Evolutionary conservation across 2,329 filamentous ascomycete genomes (phyloP).

Genomic region (Paecilomyces formosus): DNA sequence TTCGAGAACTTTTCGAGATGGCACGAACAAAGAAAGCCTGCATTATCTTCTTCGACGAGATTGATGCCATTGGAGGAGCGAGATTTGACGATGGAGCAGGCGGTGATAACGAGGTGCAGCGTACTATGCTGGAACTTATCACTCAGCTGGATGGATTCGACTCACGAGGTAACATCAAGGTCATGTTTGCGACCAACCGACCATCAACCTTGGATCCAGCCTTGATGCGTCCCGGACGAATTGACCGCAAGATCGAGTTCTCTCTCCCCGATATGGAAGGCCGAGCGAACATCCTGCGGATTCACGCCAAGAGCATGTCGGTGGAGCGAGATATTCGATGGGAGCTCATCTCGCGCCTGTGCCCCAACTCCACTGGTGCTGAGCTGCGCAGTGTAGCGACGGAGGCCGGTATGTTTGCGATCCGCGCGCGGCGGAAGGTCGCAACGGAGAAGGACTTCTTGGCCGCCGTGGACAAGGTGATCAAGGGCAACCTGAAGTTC

Average conservation of each 20-base stretch:
- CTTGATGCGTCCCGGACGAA: slow-evolving; percentile 92
- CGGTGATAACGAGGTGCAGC: slow-evolving; percentile 94
- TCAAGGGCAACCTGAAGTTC: slow-evolving; percentile 98
- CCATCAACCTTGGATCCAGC: slow-evolving; percentile 95
- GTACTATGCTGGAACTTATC: slow-evolving; percentile 96
- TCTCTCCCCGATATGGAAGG: slow-evolving; percentile 94
- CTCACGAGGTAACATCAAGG: slow-evolving; percentile 94
- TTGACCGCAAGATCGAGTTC: slow-evolving; percentile 98
- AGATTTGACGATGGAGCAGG: slow-evolving; percentile 95
- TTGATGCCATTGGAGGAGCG: slow-evolving; percentile 90
- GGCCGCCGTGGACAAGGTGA: slow-evolving; percentile 97
- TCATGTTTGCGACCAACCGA: slow-evolving; percentile 98
- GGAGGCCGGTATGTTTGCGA: slow-evolving; percentile 97
- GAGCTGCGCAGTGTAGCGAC: slow-evolving; percentile 95
- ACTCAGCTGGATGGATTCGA: slow-evolving; percentile 97
- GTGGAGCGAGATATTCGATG: slow-evolving; percentile 98
- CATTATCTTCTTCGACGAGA: slow-evolving; percentile 99
- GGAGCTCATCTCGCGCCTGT: slow-evolving; percentile 95
- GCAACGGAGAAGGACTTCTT: slow-evolving; percentile 98
- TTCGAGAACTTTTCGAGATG: slow-evolving; percentile 98
- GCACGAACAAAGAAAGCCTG: slow-evolving; percentile 98
- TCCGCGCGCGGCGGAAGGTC: slow-evolving; percentile 89
- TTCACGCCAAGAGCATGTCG: slow-evolving; percentile 99
- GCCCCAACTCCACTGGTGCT: slow-evolving; percentile 93
- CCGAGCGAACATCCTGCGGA: slow-evolving; percentile 92